Base-by-base conservation (phyloP, 192 early-diverging fungal species). In the Coemansia sp. region DNA sequence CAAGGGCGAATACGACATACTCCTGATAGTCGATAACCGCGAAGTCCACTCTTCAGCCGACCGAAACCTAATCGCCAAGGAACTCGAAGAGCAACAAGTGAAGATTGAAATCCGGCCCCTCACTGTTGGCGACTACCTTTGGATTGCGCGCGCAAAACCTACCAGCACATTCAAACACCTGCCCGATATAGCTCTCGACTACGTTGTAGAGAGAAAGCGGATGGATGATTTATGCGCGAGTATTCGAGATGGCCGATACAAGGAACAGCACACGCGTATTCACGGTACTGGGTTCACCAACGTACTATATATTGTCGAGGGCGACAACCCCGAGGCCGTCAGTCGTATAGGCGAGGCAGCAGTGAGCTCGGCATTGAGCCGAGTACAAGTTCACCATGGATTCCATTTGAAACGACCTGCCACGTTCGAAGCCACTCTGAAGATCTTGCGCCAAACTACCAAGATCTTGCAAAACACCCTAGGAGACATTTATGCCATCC, bases 211-310 rank as follows among this genome's bases (percentile, higher is more conserved):
- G 78, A 87, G 97, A 31, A 99, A 99, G 71, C 88, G 92, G n/a
- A 88, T 94, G 85, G 95, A 97, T 63, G 97, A 99, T 76, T 80
- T 99, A 62, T 87, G 94, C 7, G 75, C 87, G 0, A 96, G 94
- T 80, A 97, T 99, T 62, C 93, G 94, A 41, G 97, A 99, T 74
- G 94, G 95, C 1, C 86, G 97, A 18, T 97, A 92, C 77, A 88
- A 82, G 11, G 97, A 99, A 69, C 97, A 99, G 80, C 97, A 98
- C 88, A 87, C 90, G 42, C 92, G 96, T 6, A 80, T 98, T 10
- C 77, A 77, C 42, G 81, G 78, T 40, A 89, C 93, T 22, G 93
- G 93, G 4, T 74, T 93, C 31, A 78, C 77, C 15, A 86, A 96
- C 65, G 84, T 95, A 12, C 89, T 96, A 40, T 99, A 99, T 68